Conservation (phyloP, 2,329 filamentous ascomycete genomes). For the Pseudogymnoascus sp. region DNA sequence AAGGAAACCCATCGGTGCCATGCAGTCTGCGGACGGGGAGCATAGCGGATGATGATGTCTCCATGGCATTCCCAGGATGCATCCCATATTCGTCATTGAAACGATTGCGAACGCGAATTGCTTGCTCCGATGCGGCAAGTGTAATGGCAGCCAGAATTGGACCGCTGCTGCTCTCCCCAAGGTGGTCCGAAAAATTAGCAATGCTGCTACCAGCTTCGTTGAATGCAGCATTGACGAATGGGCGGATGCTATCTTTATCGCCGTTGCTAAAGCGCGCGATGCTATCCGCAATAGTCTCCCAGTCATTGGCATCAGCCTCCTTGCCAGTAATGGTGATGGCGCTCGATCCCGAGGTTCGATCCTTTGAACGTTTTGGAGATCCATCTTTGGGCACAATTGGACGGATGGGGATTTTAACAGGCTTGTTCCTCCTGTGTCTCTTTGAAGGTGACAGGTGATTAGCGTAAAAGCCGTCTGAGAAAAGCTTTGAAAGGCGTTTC, state of each 20-base stretch:
- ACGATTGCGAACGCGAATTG: neutral
- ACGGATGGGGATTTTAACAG: neutral
- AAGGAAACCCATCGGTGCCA: neutral
- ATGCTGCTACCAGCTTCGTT: slow-evolving; percentile 24
- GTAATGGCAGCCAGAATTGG: neutral
- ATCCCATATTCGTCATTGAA: neutral
- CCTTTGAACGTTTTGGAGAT: slow-evolving; percentile 1
- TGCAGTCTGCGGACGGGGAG: neutral
- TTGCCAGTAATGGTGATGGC: slow-evolving; percentile 10
- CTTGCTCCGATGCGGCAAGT: neutral
- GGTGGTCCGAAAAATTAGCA: slow-evolving; percentile 23
- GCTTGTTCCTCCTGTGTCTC: neutral
- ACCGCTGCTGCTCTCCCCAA: slow-evolving; percentile 4
- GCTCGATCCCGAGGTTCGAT: neutral
- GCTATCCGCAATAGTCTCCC: slow-evolving; percentile 27
- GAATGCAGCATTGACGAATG: slow-evolving; percentile 15
- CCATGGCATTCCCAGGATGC: neutral
- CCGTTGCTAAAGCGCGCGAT: neutral
- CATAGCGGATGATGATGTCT: neutral
- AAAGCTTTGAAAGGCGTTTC: slow-evolving; percentile 13
- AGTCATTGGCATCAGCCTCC: slow-evolving; percentile 23
- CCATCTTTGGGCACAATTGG: neutral
- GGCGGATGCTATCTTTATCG: slow-evolving; percentile 7
- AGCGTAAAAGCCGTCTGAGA: slow-evolving; percentile 11
- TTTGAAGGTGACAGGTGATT: slow-evolving; percentile 12